phyloP scores from a whole-genome alignment of 192 early-diverging fungal genomes.

The Helicostylum pulchrum region DNA sequence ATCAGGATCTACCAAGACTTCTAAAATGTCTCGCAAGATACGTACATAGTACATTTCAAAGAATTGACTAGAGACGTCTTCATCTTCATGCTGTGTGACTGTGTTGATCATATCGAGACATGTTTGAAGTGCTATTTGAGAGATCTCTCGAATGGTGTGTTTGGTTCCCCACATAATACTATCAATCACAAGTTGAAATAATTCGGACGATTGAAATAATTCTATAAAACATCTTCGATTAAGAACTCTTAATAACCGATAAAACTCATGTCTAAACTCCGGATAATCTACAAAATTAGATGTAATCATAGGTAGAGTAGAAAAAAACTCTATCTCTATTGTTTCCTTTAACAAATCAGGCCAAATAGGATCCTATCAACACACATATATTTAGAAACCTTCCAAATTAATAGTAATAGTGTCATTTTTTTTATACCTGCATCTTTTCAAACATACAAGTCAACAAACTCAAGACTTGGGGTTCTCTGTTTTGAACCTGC shows the following conservation, averaged over 20 bases:
- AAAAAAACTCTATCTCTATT: neutral
- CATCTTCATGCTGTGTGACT: constrained; percentile 17
- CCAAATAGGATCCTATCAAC: constrained; percentile 7
- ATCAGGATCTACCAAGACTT: constrained; percentile 23
- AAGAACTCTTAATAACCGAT: constrained; percentile 11
- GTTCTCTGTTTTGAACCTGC: neutral
- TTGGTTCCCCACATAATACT: constrained; percentile 28
- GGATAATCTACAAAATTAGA: constrained; percentile 26
- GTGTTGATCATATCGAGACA: constrained; percentile 17
- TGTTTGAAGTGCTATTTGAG: constrained; percentile 20
- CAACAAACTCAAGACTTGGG: constrained; percentile 4
- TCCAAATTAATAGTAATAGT: neutral
- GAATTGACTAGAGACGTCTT: constrained; percentile 24
- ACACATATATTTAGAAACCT: neutral
- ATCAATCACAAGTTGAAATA: constrained; percentile 12
- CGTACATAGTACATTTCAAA: constrained; percentile 21
- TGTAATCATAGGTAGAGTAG: constrained; percentile 21
- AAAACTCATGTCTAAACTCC: constrained; percentile 22
- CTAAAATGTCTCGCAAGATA: constrained; percentile 13
- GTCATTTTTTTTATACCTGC: neutral
- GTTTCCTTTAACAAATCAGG: constrained; percentile 5
- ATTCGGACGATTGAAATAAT: neutral
- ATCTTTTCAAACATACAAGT: constrained; percentile 21
- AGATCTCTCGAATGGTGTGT: constrained; percentile 23
- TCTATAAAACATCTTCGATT: constrained; percentile 16